phyloP scores from a whole-genome alignment of 306 rosid species.

The Lathyrus aphaca region DNA sequence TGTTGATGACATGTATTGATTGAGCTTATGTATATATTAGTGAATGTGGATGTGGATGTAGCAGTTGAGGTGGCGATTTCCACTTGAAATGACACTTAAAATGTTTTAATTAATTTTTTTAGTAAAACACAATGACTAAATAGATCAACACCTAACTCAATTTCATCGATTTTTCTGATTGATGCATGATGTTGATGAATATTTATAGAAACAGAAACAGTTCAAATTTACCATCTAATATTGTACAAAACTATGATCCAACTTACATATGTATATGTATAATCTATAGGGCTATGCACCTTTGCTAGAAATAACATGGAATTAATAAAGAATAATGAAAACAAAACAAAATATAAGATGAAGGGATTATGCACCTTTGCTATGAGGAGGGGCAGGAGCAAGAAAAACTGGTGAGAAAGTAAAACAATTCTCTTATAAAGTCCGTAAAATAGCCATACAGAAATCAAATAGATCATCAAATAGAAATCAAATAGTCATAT shows the following conservation, averaged over 20 bases:
- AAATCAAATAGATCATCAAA: neutral
- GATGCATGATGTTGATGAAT: neutral
- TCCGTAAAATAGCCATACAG: neutral
- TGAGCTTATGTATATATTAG: no score
- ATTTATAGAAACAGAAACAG: neutral
- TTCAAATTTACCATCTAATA: neutral
- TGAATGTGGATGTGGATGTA: no score
- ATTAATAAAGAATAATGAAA: neutral
- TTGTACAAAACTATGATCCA: neutral
- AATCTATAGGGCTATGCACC: no score
- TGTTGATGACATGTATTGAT: no score
- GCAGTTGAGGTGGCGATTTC: no score
- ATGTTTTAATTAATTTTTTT: no score
- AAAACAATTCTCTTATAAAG: neutral
- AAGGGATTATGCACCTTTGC: neutral
- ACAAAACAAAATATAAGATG: neutral
- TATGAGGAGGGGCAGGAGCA: neutral
- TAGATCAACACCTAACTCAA: neutral
- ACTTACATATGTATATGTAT: neutral
- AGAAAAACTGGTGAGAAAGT: neutral
- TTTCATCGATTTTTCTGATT: neutral
- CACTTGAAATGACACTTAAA: no score
- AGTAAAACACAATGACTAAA: no score
- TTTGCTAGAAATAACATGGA: neutral
- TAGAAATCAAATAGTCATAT: no score